Conservation (phyloP, 345 rosid species). For the Salix brachista region DNA sequence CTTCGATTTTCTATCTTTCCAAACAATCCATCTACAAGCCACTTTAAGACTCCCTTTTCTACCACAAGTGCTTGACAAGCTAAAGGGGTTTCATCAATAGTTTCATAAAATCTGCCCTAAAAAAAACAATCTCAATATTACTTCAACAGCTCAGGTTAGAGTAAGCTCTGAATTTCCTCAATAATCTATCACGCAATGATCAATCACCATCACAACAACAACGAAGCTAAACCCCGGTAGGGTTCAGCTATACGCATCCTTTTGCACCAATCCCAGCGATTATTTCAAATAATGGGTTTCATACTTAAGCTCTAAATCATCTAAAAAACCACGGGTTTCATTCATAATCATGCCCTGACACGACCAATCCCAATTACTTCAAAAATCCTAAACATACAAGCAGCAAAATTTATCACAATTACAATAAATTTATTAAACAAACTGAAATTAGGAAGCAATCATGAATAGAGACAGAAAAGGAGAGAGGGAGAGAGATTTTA, state of each 20-base stretch:
- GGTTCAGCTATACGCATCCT: not conserved
- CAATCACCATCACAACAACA: not conserved
- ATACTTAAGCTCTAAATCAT: not conserved
- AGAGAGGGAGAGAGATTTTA: slow-evolving; percentile 15
- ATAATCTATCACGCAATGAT: not conserved
- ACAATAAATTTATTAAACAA: not conserved
- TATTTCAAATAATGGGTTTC: not conserved
- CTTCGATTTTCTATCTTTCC: not conserved
- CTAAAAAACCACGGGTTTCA: not conserved
- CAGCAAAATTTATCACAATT: too few species aligned
- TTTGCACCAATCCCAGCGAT: not conserved
- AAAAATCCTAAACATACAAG: not conserved
- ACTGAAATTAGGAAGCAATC: not conserved
- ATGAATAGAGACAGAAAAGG: not conserved
- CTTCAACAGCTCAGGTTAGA: too few species aligned
- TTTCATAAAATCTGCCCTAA: too few species aligned
- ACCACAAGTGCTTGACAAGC: too few species aligned
- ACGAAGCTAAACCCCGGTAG: not conserved
- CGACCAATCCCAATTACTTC: not conserved
- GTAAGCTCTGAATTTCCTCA: too few species aligned
- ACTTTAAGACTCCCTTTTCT: too few species aligned
- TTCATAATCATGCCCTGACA: not conserved
- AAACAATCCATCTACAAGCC: not conserved
- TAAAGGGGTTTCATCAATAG: too few species aligned
- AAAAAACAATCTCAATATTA: too few species aligned